Evolutionary conservation across 768 basidiomycete species (phyloP).

Genomic region (Termitomyces sp.): DNA sequence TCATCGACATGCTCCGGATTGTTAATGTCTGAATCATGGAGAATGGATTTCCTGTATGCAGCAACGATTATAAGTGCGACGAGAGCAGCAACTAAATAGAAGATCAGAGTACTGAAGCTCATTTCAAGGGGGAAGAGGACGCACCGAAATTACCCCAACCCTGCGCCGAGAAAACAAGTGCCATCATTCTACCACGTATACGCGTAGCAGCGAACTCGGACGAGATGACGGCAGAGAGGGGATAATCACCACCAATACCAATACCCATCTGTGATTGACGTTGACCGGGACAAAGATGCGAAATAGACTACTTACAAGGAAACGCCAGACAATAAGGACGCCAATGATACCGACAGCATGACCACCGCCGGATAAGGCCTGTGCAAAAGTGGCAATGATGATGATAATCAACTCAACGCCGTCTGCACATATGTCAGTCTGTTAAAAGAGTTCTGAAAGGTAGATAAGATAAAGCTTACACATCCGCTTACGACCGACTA

Average conservation of each 20-base stretch:
- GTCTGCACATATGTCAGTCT: constrained; percentile 29
- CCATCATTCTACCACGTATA: constrained; percentile 82
- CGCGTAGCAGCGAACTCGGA: constrained; percentile 82
- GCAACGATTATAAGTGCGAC: constrained; percentile 58
- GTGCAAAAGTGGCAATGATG: constrained; percentile 72
- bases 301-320: constrained; percentile 44
- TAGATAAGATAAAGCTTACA: constrained; percentile 46
- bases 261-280: constrained; percentile 50
- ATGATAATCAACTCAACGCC: constrained; percentile 78
- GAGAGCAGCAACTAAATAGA: constrained; percentile 51
- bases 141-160: constrained; percentile 83
- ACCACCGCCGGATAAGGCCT: constrained; percentile 66
- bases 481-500: constrained; percentile 75
- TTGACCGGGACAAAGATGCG: neutral
- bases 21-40: constrained; percentile 32
- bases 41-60: constrained; percentile 60
- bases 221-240: constrained; percentile 78
- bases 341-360: constrained; percentile 70
- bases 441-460: constrained; percentile 16
- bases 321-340: constrained; percentile 78
- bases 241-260: constrained; percentile 94
- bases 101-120: neutral
- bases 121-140: constrained; percentile 14
- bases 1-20: constrained; percentile 55
- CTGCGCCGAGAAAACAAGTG: constrained; percentile 79